These are phyloP conservation scores for Gaeumannomyces sp. DNA, from an alignment of 2,329 filamentous ascomycete species.

Conservation along the genomic window DNA sequence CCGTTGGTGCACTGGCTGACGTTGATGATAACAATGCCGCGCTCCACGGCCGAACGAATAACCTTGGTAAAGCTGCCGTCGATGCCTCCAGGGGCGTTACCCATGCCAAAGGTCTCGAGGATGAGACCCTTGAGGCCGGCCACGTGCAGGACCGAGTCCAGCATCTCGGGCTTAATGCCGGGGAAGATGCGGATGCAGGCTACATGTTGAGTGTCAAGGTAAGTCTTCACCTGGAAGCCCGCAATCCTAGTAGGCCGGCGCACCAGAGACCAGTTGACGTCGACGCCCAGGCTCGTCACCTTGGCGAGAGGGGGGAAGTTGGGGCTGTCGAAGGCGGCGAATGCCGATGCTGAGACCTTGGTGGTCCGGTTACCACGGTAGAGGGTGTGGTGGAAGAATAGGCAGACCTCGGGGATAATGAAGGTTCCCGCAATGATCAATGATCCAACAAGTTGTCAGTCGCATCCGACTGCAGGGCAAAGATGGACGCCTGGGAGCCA, in stretches of 20 bases:
- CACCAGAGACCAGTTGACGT: conserved; percentile 74
- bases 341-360: conserved; percentile 80
- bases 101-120: conserved; percentile 88
- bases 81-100: conserved; percentile 78
- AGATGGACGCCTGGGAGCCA: conserved; percentile 77
- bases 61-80: conserved; percentile 75
- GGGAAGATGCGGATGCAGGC: conserved; percentile 87
- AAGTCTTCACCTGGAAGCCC: conserved; percentile 66
- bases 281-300: conserved; percentile 73
- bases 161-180: conserved; percentile 88
- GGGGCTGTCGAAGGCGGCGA: conserved; percentile 83
- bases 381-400: conserved; percentile 89
- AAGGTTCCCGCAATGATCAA: conserved; percentile 89
- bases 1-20: conserved; percentile 82
- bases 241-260: conserved; percentile 67
- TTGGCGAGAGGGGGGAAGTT: conserved; percentile 77
- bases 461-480: conserved; percentile 84
- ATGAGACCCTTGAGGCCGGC: conserved; percentile 76
- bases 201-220: conserved; percentile 80
- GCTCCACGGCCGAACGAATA: conserved; percentile 67
- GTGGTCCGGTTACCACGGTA: conserved; percentile 84
- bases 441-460: conserved; percentile 82
- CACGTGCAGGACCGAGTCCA: conserved; percentile 73
- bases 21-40: conserved; percentile 82
- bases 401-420: conserved; percentile 84